A percentile compares a stretch with the other conserved stretches of the same genome.
Conservation (phyloP, 805 yeast species). For the Candida sanyiensis region DNA sequence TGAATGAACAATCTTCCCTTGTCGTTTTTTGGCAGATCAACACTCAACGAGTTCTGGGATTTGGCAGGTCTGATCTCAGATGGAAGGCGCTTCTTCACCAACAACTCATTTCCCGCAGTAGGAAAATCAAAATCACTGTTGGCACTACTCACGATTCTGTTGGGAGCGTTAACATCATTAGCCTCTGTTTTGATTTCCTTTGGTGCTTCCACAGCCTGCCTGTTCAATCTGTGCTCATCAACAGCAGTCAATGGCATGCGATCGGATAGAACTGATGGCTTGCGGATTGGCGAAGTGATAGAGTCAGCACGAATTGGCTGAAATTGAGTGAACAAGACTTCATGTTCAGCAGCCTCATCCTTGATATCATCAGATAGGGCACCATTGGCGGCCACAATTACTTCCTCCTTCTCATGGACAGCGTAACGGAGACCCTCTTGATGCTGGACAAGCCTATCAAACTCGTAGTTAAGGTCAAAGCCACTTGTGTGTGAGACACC, state of each 20-base stretch:
- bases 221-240: slow-evolving; percentile 14
- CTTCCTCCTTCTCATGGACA: slow-evolving; percentile 13
- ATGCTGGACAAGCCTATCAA: slow-evolving; percentile 19
- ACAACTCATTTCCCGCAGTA: slow-evolving; percentile 5
- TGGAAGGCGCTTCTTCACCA: slow-evolving; percentile 5
- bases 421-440: slow-evolving; percentile 16
- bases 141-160: slow-evolving; percentile 15
- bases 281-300: no score
- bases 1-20: slow-evolving; percentile 39
- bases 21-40: slow-evolving; percentile 35
- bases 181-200: no score
- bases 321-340: neutral
- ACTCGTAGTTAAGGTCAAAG: slow-evolving; percentile 18
- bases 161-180: no score
- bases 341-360: slow-evolving; percentile 9
- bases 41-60: slow-evolving; percentile 7
- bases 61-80: slow-evolving; percentile 4
- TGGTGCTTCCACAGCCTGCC: neutral
- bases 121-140: slow-evolving; percentile 10
- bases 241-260: slow-evolving; percentile 20
- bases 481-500: slow-evolving; percentile 14
- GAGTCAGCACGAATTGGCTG: no score
- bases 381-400: slow-evolving; percentile 8
- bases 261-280: slow-evolving; percentile 7
- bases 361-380: slow-evolving; percentile 8